Percentiles rank a stretch among this genome's conserved stretches.
Conservation (phyloP, 116 monocot genomes). For the Cymodocea nodosa region DNA sequence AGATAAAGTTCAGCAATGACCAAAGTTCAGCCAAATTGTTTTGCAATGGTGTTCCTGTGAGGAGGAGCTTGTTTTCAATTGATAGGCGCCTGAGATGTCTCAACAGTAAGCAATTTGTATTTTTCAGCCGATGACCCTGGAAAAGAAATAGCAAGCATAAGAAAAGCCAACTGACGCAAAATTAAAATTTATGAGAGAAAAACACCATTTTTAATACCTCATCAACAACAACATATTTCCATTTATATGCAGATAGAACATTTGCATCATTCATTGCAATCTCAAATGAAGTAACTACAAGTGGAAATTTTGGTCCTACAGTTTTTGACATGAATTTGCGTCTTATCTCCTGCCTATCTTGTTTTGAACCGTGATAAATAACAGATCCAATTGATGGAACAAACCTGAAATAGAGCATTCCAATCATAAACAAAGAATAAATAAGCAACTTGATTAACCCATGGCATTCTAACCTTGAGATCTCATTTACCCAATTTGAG, state of each 20-base stretch:
- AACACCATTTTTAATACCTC: slow-evolving; percentile 37
- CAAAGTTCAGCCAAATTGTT: slow-evolving; percentile 93
- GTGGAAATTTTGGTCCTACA: slow-evolving; percentile 63
- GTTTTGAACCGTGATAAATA: slow-evolving; percentile 76
- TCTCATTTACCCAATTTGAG: slow-evolving; percentile 91
- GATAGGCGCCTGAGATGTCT: slow-evolving; percentile 57
- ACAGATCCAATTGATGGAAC: slow-evolving; percentile 56
- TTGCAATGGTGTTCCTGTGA: slow-evolving; percentile 95
- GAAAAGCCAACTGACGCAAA: background rate
- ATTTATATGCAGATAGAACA: slow-evolving; percentile 40
- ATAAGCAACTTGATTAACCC: background rate
- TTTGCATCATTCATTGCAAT: slow-evolving; percentile 63
- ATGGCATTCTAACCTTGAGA: slow-evolving; percentile 41
- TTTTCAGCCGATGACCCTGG: slow-evolving; percentile 90
- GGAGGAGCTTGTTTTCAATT: slow-evolving; percentile 93
- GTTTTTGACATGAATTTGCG: slow-evolving; percentile 56
- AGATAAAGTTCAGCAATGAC: slow-evolving; percentile 89
- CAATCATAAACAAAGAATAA: background rate
- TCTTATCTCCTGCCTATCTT: slow-evolving; percentile 47
- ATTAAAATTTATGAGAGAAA: background rate
- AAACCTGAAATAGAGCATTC: slow-evolving; percentile 36
- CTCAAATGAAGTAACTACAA: slow-evolving; percentile 83
- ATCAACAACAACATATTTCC: slow-evolving; percentile 96
- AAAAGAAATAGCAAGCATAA: slow-evolving; percentile 6
- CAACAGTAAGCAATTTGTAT: slow-evolving; percentile 63